Conservation (phyloP, 2,329 filamentous ascomycete genomes). For the Fusarium goolgardi region DNA sequence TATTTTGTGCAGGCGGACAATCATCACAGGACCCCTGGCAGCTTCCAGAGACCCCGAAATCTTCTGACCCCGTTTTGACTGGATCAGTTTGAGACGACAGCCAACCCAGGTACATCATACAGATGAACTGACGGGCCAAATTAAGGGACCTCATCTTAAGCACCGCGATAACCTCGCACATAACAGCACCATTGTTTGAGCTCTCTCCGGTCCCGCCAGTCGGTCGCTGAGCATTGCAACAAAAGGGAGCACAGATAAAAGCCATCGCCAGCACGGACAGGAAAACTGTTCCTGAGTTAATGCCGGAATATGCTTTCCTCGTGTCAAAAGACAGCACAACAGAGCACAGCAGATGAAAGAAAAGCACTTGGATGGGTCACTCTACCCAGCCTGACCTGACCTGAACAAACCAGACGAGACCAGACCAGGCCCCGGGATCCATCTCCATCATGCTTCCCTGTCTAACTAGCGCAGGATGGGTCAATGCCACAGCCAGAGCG, state of each 20-base stretch:
- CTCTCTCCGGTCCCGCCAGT: constrained; percentile 21
- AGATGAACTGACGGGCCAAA: constrained; percentile 28
- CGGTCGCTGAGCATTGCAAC: constrained; percentile 32
- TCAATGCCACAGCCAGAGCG: constrained; percentile 45
- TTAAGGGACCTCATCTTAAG: constrained; percentile 34
- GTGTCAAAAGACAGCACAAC: constrained; percentile 1
- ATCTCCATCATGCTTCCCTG: constrained; percentile 31
- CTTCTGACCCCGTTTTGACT: constrained; percentile 22
- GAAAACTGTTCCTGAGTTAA: constrained; percentile 31
- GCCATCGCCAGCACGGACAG: constrained; percentile 32
- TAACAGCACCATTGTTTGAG: constrained; percentile 40
- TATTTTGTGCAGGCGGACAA: constrained; percentile 35
- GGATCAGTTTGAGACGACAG: constrained; percentile 19
- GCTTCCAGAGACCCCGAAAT: constrained; percentile 37
- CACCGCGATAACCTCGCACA: constrained; percentile 24
- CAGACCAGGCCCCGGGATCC: constrained; percentile 31
- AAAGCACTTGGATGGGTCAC: constrained; percentile 32
- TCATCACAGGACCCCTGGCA: constrained; percentile 26
- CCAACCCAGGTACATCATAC: constrained; percentile 11
- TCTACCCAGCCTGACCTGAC: constrained; percentile 14
- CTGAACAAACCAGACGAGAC: neutral
- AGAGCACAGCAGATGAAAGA: constrained; percentile 15
- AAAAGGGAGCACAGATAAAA: constrained; percentile 31
- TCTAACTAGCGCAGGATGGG: constrained; percentile 46
- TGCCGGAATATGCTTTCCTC: constrained; percentile 12